Conservation (phyloP, 306 rosid genomes). For the Prinsepia uniflora region DNA sequence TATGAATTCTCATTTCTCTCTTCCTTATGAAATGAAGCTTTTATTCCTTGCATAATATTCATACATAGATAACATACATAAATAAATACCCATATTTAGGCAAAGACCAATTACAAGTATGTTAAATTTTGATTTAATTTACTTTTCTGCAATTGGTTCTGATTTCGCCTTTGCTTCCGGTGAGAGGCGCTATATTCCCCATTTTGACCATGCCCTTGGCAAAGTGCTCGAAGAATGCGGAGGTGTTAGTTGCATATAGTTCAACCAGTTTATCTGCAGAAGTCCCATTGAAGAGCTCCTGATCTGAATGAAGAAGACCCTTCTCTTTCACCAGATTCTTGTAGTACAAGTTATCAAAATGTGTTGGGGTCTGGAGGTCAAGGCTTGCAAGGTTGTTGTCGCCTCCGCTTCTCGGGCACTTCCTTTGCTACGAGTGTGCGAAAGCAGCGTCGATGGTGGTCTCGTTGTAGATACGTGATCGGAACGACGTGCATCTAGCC, state of each 20-base stretch:
- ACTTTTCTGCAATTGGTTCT: conserved; percentile 52
- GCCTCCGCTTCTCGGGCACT: conserved; percentile 46
- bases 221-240: conserved; percentile 37
- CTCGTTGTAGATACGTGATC: conserved; percentile 47
- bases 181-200: conserved; percentile 51
- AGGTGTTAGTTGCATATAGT: conserved; percentile 28
- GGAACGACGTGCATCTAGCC: conserved; percentile 41
- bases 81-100: too few relatives aligned
- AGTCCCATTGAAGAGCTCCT: conserved; percentile 42
- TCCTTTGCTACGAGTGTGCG: conserved; percentile 33
- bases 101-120: background rate
- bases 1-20: background rate
- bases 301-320: conserved; percentile 62
- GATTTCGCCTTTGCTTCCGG: conserved; percentile 49
- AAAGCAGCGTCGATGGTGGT: conserved; percentile 45
- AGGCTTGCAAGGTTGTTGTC: conserved; percentile 35
- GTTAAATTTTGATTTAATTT: conserved; percentile 36
- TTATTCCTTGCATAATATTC: too few relatives aligned
- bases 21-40: too few relatives aligned
- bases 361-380: conserved; percentile 46
- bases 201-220: conserved; percentile 44
- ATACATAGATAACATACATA: too few relatives aligned
- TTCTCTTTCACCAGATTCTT: conserved; percentile 35
- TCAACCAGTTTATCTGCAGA: conserved; percentile 36
- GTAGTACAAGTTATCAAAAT: conserved; percentile 46